Evolutionary conservation across 805 yeast genomes (phyloP).

Genomic region (Dipodascopsis uninucleata): DNA sequence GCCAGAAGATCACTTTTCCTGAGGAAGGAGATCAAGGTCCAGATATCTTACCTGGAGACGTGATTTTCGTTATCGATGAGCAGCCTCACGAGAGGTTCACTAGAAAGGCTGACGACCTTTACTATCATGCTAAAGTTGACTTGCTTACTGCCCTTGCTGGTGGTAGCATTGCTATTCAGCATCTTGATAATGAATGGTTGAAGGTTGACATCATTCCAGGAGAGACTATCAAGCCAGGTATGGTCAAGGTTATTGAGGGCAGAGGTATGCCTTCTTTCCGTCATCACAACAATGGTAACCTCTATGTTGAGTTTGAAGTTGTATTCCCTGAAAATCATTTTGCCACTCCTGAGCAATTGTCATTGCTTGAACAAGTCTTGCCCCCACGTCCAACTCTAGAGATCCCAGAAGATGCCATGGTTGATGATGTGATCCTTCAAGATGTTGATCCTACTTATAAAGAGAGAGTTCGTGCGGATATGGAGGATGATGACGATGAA

Average conservation of each 20-base stretch:
- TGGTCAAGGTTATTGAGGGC: conserved; percentile 73
- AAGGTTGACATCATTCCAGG: conserved; percentile 83
- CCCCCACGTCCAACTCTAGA: conserved; percentile 65
- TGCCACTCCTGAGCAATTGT: conserved; percentile 63
- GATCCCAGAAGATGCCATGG: conserved; percentile 68
- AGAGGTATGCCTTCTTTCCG: conserved; percentile 98
- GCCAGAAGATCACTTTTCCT: conserved; percentile 81
- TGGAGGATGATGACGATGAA: conserved; percentile 55
- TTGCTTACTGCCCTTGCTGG: conserved; percentile 94
- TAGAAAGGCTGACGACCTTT: conserved; percentile 86
- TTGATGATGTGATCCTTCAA: conserved; percentile 74
- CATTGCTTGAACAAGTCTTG: conserved; percentile 66
- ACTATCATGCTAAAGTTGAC: conserved; percentile 82
- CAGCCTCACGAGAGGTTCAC: conserved; percentile 77
- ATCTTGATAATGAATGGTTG: conserved; percentile 86
- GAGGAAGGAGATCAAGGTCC: conserved; percentile 99
- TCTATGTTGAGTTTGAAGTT: conserved; percentile 78
- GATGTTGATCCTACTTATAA: conserved; percentile 68
- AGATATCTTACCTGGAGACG: conserved; percentile 93
- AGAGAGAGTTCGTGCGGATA: conserved; percentile 36
- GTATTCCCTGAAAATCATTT: conserved; percentile 81
- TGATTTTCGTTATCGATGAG: conserved; percentile 84
- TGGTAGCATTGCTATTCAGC: conserved; percentile 83
- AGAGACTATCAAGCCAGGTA: conserved; percentile 85
- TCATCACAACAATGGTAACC: conserved; percentile 83